Percentiles rank a stretch among this genome's conserved stretches.
Evolutionary conservation across 2,329 filamentous ascomycete genomes (phyloP).

Genomic region (Coniosporium uncinatum): DNA sequence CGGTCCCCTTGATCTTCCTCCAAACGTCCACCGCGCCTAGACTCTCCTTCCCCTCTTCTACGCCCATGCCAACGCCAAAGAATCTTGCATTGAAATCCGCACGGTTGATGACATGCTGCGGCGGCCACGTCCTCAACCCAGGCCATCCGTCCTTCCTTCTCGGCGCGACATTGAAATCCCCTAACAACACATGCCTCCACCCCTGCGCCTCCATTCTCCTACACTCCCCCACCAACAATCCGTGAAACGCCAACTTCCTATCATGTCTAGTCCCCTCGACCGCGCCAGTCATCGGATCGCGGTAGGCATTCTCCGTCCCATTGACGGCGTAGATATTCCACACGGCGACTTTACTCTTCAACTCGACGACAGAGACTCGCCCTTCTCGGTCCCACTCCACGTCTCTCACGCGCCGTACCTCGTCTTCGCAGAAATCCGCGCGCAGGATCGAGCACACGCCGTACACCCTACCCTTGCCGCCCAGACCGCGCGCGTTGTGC

Average conservation of each 20-base stretch:
- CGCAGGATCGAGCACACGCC: conserved; percentile 45
- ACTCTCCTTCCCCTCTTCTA: conserved; percentile 7
- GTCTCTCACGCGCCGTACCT: conserved; percentile 23
- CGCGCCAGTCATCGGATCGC: conserved; percentile 33
- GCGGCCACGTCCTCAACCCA: conserved; percentile 34
- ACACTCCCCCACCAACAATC: conserved; percentile 36
- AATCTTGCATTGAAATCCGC: conserved; percentile 44
- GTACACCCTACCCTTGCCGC: conserved; percentile 43
- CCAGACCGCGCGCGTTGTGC: conserved; percentile 43
- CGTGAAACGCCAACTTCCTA: conserved; percentile 43
- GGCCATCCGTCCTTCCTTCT: conserved; percentile 38
- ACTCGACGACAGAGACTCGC: conserved; percentile 40
- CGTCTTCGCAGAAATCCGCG: conserved; percentile 27
- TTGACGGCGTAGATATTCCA: conserved; percentile 50
- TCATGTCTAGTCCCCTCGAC: conserved; percentile 42
- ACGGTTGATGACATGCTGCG: conserved; percentile 43
- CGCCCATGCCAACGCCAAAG: conserved; percentile 22
- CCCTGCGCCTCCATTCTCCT: conserved; percentile 30
- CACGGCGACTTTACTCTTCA: conserved; percentile 30
- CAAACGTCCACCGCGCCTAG: conserved; percentile 40
- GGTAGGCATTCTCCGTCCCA: conserved; percentile 41
- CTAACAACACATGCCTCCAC: conserved; percentile 39
- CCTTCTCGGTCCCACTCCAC: conserved; percentile 48
- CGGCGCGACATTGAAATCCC: conserved; percentile 47
- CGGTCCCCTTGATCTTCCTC: conserved; percentile 32